Evolutionary conservation across 148 eudicot genomes (phyloP), one percentile per base, ranked within the genome.

Genomic region (Polygonum aviculare): DNA sequence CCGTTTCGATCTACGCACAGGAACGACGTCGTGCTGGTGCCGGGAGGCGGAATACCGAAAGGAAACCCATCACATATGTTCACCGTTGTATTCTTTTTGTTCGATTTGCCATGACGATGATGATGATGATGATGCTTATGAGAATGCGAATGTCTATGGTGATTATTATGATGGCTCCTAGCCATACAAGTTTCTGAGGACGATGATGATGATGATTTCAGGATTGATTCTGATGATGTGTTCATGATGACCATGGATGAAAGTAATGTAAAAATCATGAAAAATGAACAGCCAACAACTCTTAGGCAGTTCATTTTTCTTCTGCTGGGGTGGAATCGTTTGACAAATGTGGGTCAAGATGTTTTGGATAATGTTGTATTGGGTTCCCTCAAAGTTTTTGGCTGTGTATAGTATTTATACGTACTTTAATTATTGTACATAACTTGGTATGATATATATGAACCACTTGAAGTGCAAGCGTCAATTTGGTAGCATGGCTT

Each of bases 1-100:
- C 98, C 98, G 19, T 90, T 89, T 21, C 73, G 80, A 83, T 94
- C 98, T 5, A 94, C 98, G 63, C 98, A 94, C 14, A 90, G 49
- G 26, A 80, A 73, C 8, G 88, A 81, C 10, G 89, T 90, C 3
- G 91, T 84, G 80, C 82, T 83, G 0, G 94, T 85, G 79, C 86
- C 92, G 0, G 93, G 86, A 67, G 93, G 92, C 8, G 97, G 93
- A 48, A 92, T 78, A 79, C 88, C 83, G 7, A 87, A 84, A 0
- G 98, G 93, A 65, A 94, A 92, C 77, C 89, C 84, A 35, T 86
- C 98, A 38, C 97, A 94, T 9, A 87, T 78, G 15, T 78, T 69
- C 18, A 70, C 59, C 10, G 15, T 39, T n/a, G 45, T 78, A 5
- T 52, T 47, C 15, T 48, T 78, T 51, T 77, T 59, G 14, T 77